phyloP scores from a whole-genome alignment of 179 eudicot genomes.

The Carnegiea gigantea region DNA sequence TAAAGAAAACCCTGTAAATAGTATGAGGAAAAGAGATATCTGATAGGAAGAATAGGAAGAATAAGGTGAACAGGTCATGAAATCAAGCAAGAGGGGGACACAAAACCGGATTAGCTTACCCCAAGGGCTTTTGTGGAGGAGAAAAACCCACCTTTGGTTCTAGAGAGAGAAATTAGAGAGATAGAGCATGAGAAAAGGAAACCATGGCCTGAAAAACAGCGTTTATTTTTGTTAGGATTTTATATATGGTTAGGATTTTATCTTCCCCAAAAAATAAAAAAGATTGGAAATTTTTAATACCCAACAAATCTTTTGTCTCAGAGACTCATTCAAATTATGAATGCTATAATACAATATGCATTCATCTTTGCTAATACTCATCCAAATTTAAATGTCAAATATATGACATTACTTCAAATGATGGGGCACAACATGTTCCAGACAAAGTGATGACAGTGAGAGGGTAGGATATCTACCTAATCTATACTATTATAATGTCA shows the following conservation, averaged over 20 bases:
- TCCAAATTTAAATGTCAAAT: too few relatives aligned
- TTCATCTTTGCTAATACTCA: too few relatives aligned
- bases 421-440: too few relatives aligned
- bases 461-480: too few relatives aligned
- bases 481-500: too few relatives aligned
- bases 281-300: neutral
- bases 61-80: neutral
- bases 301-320: conserved; percentile 9
- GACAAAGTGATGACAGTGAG: too few relatives aligned
- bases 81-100: neutral
- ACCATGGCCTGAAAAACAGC: conserved; percentile 10
- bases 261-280: neutral
- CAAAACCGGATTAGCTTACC: conserved; percentile 15
- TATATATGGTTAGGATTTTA: neutral
- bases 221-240: neutral
- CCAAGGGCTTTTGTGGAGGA: conserved; percentile 15
- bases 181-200: neutral
- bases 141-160: conserved; percentile 14
- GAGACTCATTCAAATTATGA: neutral
- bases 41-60: neutral
- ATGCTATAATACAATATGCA: too few relatives aligned
- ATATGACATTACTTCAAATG: too few relatives aligned
- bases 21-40: conserved; percentile 7
- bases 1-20: too few relatives aligned
- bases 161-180: neutral